Conservation (phyloP, 139 green algal species). For the Picochlorum sp. region DNA sequence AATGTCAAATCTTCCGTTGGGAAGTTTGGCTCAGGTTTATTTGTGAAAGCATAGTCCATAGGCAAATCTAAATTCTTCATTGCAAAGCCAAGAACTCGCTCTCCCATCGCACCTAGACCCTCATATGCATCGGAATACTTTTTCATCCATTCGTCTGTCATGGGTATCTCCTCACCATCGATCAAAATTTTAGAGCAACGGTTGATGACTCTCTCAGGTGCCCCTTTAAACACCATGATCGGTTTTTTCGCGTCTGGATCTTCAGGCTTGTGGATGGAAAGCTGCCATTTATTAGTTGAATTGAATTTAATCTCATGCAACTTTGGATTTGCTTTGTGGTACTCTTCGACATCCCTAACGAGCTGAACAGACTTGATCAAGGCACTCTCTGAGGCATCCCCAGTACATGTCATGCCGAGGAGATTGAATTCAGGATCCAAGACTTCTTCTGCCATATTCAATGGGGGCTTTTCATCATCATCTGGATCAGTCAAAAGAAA, state of each 20-base stretch:
- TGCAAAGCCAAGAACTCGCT: conserved; percentile 64
- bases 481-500: conserved; percentile 44
- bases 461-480: conserved; percentile 14
- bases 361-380: conserved; percentile 61
- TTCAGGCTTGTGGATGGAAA: conserved; percentile 48
- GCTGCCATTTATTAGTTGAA: conserved; percentile 78
- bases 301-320: conserved; percentile 85
- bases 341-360: conserved; percentile 39
- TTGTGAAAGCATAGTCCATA: conserved; percentile 36
- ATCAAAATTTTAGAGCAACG: conserved; percentile 73
- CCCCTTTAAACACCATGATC: conserved; percentile 87
- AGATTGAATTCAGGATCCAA: conserved; percentile 60
- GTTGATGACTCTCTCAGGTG: conserved; percentile 81
- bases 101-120: conserved; percentile 45
- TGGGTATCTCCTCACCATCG: conserved; percentile 34
- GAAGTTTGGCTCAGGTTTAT: conserved; percentile 63
- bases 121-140: conserved; percentile 43
- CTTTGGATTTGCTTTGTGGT: conserved; percentile 44
- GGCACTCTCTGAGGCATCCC: conserved; percentile 63
- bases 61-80: conserved; percentile 35
- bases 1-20: conserved; percentile 40
- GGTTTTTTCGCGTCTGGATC: conserved; percentile 17
- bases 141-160: conserved; percentile 19
- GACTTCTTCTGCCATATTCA: conserved; percentile 29
- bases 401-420: conserved; percentile 37